Evolutionary conservation across 306 rosid species (phyloP), one percentile per base, ranked within the genome.

Genomic region (Sicyos baderoa): DNA sequence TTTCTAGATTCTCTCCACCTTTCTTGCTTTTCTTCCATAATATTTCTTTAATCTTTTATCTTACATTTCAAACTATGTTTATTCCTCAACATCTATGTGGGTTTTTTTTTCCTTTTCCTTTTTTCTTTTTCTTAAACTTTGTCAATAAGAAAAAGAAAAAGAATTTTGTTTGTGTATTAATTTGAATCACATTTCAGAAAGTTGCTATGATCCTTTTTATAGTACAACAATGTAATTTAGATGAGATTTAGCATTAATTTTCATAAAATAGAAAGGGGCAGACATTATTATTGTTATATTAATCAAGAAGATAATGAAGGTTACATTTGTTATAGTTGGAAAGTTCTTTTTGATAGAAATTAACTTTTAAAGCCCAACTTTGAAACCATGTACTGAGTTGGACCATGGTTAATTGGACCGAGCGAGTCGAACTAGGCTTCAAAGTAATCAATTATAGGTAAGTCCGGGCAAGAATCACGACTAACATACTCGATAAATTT

Each of bases 1-100:
- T 77, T 86, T 84, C 78, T 84, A 89, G 96, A 91, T 91, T 91
- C 97, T 87, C 84, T 80, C 84, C 81, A 74, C 81, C 78, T 59
- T 80, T 81, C 82, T 76, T 80, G 79, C 89, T 68, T 82, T 79
- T 52, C 81, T 75, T 56, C 53, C 81, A 37, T 29, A 73, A 70
- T 75, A 75, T 74, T 72, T 71, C 79, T 50, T 69, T 25, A 73
- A 62, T 64, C 55, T 77, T 55, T 54, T n/a, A 76, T 54, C 44
- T 64, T 48, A 23, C 56, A 22, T 22, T 67, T 67, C 71, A 22
- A 67, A 67, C 71, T 8, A 48, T 67, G n/a, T n/a, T n/a, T n/a
- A 29, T 29, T 29, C 35, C 2, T 29, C 35, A 29, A 29, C 25
- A 3, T 47, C 19, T 54, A 21, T 14, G 23, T 47, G 56, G 9